A percentile compares a stretch with the other conserved stretches of the same genome.
Evolutionary conservation across 352 stramenopile species (phyloP).

Genomic region (Lagenidium giganteum): DNA sequence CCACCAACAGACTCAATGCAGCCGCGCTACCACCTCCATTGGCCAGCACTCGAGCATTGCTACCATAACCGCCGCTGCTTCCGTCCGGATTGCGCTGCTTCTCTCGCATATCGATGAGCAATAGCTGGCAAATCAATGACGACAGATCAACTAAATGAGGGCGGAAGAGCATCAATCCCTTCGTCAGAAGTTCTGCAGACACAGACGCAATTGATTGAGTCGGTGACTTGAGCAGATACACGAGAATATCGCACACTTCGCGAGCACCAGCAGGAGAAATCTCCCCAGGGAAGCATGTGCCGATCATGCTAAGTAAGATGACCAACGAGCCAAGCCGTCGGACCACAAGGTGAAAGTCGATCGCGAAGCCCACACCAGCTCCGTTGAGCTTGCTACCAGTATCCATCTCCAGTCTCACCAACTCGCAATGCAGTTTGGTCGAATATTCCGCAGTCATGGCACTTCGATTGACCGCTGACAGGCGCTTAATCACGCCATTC

Average conservation of each 20-base stretch:
- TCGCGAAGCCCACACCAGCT: constrained; percentile 8
- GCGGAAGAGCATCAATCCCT: constrained; percentile 79
- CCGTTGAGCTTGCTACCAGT: constrained; percentile 35
- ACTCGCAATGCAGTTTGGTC: constrained; percentile 74
- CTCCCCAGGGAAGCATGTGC: constrained; percentile 80
- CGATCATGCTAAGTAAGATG: constrained; percentile 79
- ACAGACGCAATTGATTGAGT: constrained; percentile 59
- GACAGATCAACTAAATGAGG: constrained; percentile 78
- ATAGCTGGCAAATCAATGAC: constrained; percentile 63
- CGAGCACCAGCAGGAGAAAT: constrained; percentile 68
- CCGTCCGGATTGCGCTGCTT: constrained; percentile 46
- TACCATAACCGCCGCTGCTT: constrained; percentile 31
- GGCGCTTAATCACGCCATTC: constrained; percentile 71
- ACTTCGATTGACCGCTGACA: constrained; percentile 33
- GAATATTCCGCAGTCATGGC: constrained; percentile 68
- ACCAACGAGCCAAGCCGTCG: constrained; percentile 65
- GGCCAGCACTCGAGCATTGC: constrained; percentile 33
- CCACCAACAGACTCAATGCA: constrained; percentile 69
- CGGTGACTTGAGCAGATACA: constrained; percentile 50
- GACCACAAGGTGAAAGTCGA: constrained; percentile 38
- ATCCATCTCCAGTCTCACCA: constrained; percentile 65
- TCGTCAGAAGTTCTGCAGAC: constrained; percentile 70
- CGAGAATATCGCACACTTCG: constrained; percentile 79
- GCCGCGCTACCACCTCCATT: constrained; percentile 65
- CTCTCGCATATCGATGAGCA: constrained; percentile 71